Evolutionary conservation across 2,329 filamentous ascomycete species (phyloP), one percentile per base, ranked within the genome.

Genomic region (Fusarium nisikadoi): DNA sequence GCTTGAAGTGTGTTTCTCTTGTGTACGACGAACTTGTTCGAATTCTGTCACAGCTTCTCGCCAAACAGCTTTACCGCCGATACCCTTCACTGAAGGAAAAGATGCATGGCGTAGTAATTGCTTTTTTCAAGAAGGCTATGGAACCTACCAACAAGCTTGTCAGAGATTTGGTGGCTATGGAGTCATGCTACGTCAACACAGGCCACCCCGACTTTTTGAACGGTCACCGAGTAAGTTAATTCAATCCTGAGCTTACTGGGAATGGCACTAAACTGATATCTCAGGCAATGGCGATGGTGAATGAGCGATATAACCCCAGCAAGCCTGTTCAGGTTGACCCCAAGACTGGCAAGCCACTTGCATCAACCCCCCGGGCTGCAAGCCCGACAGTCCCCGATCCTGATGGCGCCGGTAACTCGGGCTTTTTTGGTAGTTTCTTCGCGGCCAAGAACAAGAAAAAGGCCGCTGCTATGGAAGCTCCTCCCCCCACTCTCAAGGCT

Each of bases 391-490:
- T 94, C 59, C 80, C 83, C 55, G 84, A 90, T 46, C 75, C 80
- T 45, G 83, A 85, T 47, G 84, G 83, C 33, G 83, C 81, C 68
- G 81, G 82, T 59, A 93, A 93, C 79, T 86, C 88, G 67, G 94
- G 95, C 41, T 99, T 99, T 88, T 99, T 99, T 78, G 96, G 96
- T 76, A 97, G 94, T 79, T 99, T 99, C 89, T 99, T 98, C 80
- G 94, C 96, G 16, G 95, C 94, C 80, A 99, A 98, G 90, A 99
- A 98, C 86, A 99, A 98, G 91, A 99, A 99, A 90, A 98, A 98
- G 92, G 97, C 97, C 85, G 96, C 96, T n/a, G 95, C 95, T 52
- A 99, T 99, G 96, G 96, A 99, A 81, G 88, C 96, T 19, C 96
- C 96, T 42, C 96, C 96, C 70, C 90, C 96, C 35, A 95, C 91